Evolutionary conservation across 2,329 filamentous ascomycete species (phyloP).

Genomic region (Aspergillus aculeatus): DNA sequence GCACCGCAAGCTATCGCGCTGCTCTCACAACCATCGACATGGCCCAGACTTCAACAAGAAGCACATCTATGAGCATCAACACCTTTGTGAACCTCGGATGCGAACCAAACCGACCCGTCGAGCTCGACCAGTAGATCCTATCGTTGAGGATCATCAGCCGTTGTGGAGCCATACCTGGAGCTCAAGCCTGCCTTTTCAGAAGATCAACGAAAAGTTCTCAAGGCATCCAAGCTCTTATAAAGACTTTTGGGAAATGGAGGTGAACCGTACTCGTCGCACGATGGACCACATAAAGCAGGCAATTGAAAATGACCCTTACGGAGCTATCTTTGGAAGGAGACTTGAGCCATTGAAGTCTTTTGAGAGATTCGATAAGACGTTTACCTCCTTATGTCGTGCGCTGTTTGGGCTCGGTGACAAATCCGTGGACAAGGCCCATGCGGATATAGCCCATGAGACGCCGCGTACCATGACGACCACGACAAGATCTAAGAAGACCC

Average conservation of each 20-base stretch:
- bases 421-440: neutral
- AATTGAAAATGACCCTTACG: conserved; percentile 39
- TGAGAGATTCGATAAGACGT: conserved; percentile 23
- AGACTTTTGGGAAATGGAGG: conserved; percentile 24
- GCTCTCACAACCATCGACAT: neutral
- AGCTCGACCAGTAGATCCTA: neutral
- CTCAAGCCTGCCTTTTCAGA: neutral
- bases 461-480: conserved; percentile 1
- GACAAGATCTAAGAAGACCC: conserved; percentile 1
- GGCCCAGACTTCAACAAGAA: neutral
- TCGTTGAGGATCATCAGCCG: conserved; percentile 8
- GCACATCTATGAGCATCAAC: conserved; percentile 4
- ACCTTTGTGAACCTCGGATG: neutral
- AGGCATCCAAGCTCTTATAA: neutral
- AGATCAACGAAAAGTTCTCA: neutral
- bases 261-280: conserved; percentile 26
- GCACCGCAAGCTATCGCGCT: conserved; percentile 12
- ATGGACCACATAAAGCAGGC: conserved; percentile 38
- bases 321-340: conserved; percentile 41
- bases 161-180: conserved; percentile 20
- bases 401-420: conserved; percentile 22
- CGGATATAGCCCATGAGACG: neutral
- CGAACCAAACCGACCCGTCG: neutral
- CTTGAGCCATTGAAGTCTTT: conserved; percentile 24
- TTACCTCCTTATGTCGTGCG: conserved; percentile 33